These are phyloP conservation scores for Fraxinus ornus DNA, from an alignment of 305 asterid genomes.

Conservation along the genomic window DNA sequence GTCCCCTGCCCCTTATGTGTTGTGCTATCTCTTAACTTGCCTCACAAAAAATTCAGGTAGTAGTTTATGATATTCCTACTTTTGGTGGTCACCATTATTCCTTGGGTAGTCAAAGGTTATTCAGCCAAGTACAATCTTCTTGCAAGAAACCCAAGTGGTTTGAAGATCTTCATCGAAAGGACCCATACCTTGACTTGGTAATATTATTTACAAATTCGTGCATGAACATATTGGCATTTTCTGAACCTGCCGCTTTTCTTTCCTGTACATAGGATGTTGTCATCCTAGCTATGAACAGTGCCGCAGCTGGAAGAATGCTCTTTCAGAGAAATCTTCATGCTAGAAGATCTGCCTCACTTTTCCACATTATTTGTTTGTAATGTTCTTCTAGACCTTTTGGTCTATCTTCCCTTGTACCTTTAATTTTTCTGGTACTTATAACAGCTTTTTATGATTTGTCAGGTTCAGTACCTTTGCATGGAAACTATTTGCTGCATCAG, in stretches of 20 bases:
- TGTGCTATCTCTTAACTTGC: conserved; percentile 26
- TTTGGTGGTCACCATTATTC: conserved; percentile 78
- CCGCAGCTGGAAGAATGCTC: conserved; percentile 53
- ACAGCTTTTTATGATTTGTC: conserved; percentile 39
- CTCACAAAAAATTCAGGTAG: conserved; percentile 47
- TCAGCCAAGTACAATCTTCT: conserved; percentile 35
- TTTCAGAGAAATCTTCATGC: conserved; percentile 40
- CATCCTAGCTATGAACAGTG: conserved; percentile 78
- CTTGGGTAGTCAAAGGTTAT: conserved; percentile 35
- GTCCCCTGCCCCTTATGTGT: conserved; percentile 7
- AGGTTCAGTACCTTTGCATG: conserved; percentile 63
- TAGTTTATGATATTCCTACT: conserved; percentile 69
- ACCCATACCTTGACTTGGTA: conserved; percentile 70
- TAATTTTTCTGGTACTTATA: conserved; percentile 18
- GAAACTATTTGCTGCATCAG: conserved; percentile 53
- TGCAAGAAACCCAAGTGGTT: conserved; percentile 83
- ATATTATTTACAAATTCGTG: conserved; percentile 15
- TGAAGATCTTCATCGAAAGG: conserved; percentile 55
- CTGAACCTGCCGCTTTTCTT: conserved; percentile 22
- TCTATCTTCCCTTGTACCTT: conserved; percentile 15
- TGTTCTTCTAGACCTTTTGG: conserved; percentile 9
- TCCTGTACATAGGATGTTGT: conserved; percentile 55
- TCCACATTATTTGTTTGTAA: conserved; percentile 51
- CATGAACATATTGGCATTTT: conserved; percentile 13
- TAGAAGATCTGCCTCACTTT: conserved; percentile 29